A percentile compares a stretch with the other conserved stretches of the same genome.
These are phyloP conservation scores for Cyberlindnera saturnus DNA, from an alignment of 805 yeast genomes.

Conservation along the genomic window DNA sequence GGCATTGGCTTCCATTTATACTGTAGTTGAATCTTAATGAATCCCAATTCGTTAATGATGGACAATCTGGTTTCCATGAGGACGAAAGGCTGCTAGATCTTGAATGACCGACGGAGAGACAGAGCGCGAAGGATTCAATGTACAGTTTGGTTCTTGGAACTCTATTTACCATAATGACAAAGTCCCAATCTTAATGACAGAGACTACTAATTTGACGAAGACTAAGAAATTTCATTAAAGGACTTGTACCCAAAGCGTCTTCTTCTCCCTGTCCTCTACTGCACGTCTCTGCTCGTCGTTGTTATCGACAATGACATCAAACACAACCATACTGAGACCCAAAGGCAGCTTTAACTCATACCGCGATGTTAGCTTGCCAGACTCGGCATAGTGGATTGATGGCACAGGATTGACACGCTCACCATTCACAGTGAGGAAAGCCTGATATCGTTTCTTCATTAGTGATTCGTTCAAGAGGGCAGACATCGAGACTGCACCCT, in stretches of 20 bases:
- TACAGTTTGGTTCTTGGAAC: too few relatives aligned
- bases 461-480: conserved; percentile 38
- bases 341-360: conserved; percentile 41
- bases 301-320: conserved; percentile 29
- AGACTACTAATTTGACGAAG: too few relatives aligned
- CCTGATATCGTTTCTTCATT: conserved; percentile 31
- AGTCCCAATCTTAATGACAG: too few relatives aligned
- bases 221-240: conserved; percentile 2
- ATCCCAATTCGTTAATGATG: too few relatives aligned
- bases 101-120: too few relatives aligned
- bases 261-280: conserved; percentile 23
- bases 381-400: conserved; percentile 32
- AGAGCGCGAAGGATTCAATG: too few relatives aligned
- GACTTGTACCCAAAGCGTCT: conserved; percentile 37
- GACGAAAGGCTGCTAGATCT: too few relatives aligned
- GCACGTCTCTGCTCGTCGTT: conserved; percentile 19
- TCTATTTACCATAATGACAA: too few relatives aligned
- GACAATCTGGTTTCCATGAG: too few relatives aligned
- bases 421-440: conserved; percentile 36
- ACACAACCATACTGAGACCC: conserved; percentile 41
- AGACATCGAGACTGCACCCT: conserved; percentile 39
- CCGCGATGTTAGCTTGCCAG: conserved; percentile 25
- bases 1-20: too few relatives aligned
- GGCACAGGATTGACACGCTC: conserved; percentile 40
- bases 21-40: too few relatives aligned